These are phyloP conservation scores for Amanita inopinata DNA, from an alignment of 768 basidiomycete genomes.

Conservation along the genomic window DNA sequence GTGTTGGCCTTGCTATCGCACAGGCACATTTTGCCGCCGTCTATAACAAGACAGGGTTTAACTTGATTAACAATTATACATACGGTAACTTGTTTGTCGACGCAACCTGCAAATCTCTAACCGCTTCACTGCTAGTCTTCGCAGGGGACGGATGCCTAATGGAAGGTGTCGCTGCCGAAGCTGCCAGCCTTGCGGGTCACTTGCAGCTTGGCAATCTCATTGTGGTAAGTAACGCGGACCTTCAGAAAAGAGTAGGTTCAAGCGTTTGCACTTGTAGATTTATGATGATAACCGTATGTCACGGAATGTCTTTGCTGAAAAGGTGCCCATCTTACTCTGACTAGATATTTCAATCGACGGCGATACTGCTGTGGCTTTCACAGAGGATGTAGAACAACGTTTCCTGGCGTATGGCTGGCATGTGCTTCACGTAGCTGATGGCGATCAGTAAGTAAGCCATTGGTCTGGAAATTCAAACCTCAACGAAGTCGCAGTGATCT, in stretches of 20 bases:
- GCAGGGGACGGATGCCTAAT: constrained; percentile 93
- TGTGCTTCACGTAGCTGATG: constrained; percentile 74
- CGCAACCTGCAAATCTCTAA: constrained; percentile 3
- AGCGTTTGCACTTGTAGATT: constrained; percentile 37
- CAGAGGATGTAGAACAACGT: constrained; percentile 83
- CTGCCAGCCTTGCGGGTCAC: constrained; percentile 88
- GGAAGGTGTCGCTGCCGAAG: constrained; percentile 94
- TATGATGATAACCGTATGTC: constrained; percentile 92
- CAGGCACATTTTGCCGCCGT: constrained; percentile 85
- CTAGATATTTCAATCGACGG: constrained; percentile 95
- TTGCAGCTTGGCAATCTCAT: constrained; percentile 89
- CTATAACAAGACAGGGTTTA: constrained; percentile 80
- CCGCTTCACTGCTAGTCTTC: constrained; percentile 47
- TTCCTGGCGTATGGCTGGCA: constrained; percentile 94
- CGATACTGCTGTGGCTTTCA: constrained; percentile 86
- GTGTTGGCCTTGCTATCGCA: constrained; percentile 88
- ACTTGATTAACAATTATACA: constrained; percentile 79
- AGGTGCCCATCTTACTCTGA: no score
- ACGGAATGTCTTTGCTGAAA: no score
- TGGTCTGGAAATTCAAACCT: no score
- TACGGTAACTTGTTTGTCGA: no score
- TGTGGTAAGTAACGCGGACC: constrained; percentile 61
- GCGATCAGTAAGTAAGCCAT: constrained; percentile 53
- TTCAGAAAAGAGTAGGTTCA: no score
- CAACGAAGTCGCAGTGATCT: constrained; percentile 54